Percentiles rank a stretch among this genome's conserved stretches.
Conservation (phyloP, 1,284 basidiomycete genomes). For the Jaminaea rosea region DNA sequence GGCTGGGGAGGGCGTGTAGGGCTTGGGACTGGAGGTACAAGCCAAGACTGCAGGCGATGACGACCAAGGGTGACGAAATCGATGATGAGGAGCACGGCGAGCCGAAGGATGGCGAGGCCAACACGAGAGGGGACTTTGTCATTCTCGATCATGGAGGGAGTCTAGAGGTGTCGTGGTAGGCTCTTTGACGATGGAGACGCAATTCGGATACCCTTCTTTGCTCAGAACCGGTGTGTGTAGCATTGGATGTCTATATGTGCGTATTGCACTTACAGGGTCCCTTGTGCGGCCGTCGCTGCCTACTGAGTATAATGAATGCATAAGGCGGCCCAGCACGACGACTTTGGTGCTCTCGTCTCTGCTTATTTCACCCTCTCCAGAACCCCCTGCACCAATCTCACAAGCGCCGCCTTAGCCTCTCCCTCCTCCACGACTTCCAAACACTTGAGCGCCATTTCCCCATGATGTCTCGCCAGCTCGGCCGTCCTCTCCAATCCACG, state of each 20-base stretch:
- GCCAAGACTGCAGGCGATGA: no score
- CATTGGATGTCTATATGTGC: no score
- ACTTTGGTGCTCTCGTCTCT: no score
- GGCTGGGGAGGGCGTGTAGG: neutral
- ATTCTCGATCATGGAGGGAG: neutral
- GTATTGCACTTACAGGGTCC: no score
- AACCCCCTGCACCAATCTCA: neutral
- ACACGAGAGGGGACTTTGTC: neutral
- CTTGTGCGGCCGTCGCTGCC: neutral
- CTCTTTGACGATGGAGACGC: no score
- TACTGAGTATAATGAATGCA: no score
- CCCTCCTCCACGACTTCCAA: slow-evolving; percentile 25
- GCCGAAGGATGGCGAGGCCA: neutral
- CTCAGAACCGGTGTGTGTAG: no score
- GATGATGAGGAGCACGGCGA: no score
- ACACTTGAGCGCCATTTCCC: slow-evolving; percentile 19
- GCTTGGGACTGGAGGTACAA: neutral
- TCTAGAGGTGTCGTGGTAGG: neutral
- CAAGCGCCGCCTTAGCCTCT: slow-evolving; percentile 36
- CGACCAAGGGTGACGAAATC: no score
- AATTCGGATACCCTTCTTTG: no score
- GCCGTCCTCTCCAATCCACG: slow-evolving; percentile 35
- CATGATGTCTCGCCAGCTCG: slow-evolving; percentile 36
- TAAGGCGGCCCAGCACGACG: no score
- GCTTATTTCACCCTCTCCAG: neutral